These are phyloP conservation scores for Myxozyma udenii DNA, from an alignment of 805 yeast species.

Conservation along the genomic window DNA sequence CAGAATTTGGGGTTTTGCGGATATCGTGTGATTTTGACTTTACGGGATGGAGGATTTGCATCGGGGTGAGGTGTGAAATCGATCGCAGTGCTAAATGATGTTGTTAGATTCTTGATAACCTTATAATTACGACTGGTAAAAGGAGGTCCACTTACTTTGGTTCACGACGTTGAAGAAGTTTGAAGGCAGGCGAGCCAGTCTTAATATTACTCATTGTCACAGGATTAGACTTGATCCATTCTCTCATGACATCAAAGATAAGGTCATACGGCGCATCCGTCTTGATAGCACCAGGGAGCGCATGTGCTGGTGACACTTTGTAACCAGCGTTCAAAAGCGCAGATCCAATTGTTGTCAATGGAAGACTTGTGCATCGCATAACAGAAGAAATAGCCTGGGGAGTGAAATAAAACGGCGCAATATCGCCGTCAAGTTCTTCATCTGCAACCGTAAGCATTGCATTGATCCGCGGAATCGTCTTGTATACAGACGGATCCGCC, in stretches of 20 bases:
- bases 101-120: conserved; percentile 27
- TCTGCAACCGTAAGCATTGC: conserved; percentile 89
- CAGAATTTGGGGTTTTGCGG: conserved; percentile 94
- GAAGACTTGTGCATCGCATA: conserved; percentile 78
- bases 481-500: conserved; percentile 58
- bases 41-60: conserved; percentile 61
- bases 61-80: conserved; percentile 60
- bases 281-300: conserved; percentile 78
- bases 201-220: conserved; percentile 39
- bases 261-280: conserved; percentile 85
- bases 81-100: conserved; percentile 31
- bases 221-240: conserved; percentile 52
- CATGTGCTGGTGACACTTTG: conserved; percentile 82
- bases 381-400: conserved; percentile 73
- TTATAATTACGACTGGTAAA: no score
- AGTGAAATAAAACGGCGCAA: conserved; percentile 74
- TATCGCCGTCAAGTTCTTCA: conserved; percentile 55
- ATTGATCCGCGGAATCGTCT: conserved; percentile 76
- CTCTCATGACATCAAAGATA: conserved; percentile 67
- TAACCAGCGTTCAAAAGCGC: conserved; percentile 85
- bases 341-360: conserved; percentile 64
- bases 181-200: conserved; percentile 37
- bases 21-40: conserved; percentile 76
- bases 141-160: conserved; percentile 7
- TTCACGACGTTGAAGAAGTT: conserved; percentile 33